phyloP scores from a whole-genome alignment of 2,329 filamentous ascomycete genomes.

The Aureobasidium leucospermi region DNA sequence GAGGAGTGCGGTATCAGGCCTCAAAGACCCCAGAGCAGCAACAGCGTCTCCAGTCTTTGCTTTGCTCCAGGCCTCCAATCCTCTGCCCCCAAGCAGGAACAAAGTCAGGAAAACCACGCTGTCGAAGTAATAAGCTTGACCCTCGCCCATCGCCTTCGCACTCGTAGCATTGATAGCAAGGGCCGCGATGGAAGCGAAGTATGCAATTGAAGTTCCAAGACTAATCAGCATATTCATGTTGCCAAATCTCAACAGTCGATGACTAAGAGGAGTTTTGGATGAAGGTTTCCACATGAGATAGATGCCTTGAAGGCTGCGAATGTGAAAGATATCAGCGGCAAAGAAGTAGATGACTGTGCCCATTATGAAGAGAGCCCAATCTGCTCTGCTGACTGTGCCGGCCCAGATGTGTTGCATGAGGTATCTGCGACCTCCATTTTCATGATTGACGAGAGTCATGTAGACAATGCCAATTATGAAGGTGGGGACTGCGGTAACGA shows the following conservation, averaged over 20 bases:
- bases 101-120: conserved; percentile 87
- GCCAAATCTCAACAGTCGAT: conserved; percentile 83
- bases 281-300: conserved; percentile 66
- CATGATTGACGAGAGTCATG: conserved; percentile 68
- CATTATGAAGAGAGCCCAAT: conserved; percentile 73
- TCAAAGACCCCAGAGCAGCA: conserved; percentile 66
- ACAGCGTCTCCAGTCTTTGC: conserved; percentile 84
- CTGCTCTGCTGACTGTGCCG: conserved; percentile 62
- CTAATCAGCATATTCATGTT: conserved; percentile 96
- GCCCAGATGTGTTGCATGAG: conserved; percentile 64
- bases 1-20: conserved; percentile 69
- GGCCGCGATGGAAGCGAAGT: conserved; percentile 72
- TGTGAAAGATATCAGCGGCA: conserved; percentile 78
- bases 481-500: conserved; percentile 67
- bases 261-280: conserved; percentile 64
- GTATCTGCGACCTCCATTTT: conserved; percentile 53
- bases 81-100: conserved; percentile 68
- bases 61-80: conserved; percentile 85
- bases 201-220: conserved; percentile 79
- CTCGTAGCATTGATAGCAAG: conserved; percentile 51
- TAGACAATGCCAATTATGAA: conserved; percentile 85
- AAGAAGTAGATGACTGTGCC: conserved; percentile 84
- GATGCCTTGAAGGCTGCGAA: conserved; percentile 70
- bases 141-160: conserved; percentile 18
- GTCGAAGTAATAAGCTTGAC: conserved; percentile 62